Evolutionary conservation across 2,329 filamentous ascomycete genomes (phyloP).

Genomic region (Calonectria hawksworthii): DNA sequence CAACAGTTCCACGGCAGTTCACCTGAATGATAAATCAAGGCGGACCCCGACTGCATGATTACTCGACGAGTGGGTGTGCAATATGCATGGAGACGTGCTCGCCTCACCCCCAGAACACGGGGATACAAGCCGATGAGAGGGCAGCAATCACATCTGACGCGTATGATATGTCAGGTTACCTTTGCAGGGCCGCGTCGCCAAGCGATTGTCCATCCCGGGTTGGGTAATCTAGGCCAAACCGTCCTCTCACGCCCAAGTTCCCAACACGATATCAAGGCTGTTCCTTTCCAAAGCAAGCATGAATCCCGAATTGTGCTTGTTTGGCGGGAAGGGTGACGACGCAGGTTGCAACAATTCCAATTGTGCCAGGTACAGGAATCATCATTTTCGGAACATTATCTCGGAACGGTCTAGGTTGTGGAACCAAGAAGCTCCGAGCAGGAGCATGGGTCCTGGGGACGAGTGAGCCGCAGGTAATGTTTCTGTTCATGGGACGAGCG

Average conservation of each 20-base stretch:
- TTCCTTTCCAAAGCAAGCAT: background rate
- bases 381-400: background rate
- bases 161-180: conserved; percentile 17
- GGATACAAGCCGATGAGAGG: no score
- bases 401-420: conserved; percentile 22
- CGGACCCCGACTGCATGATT: background rate
- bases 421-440: conserved; percentile 20
- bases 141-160: background rate
- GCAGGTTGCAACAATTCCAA: background rate
- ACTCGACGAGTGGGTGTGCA: conserved; percentile 1
- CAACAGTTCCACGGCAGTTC: background rate
- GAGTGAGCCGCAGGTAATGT: background rate
- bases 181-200: background rate
- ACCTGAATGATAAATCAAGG: background rate
- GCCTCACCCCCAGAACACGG: conserved; percentile 1
- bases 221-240: conserved; percentile 20
- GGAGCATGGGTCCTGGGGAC: conserved; percentile 4
- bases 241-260: conserved; percentile 19
- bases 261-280: background rate
- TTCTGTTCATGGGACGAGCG: conserved; percentile 2
- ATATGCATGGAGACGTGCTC: background rate
- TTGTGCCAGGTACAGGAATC: background rate
- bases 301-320: background rate
- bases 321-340: background rate
- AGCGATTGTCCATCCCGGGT: background rate